These are phyloP conservation scores for Schizophyllum amplum DNA, from an alignment of 1,284 basidiomycete genomes.

Conservation along the genomic window DNA sequence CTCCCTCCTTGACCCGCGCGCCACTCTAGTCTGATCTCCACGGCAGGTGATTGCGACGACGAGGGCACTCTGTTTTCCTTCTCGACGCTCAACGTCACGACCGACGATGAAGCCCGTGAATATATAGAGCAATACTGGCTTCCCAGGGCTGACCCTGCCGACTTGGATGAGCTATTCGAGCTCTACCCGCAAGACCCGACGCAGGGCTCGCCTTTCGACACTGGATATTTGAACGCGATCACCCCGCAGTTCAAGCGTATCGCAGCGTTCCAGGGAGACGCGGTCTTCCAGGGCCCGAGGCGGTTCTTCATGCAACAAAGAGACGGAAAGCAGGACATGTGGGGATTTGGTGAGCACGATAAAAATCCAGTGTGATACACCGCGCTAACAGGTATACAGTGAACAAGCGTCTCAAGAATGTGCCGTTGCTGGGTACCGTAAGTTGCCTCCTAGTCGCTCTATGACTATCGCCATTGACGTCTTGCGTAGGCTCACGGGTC, in stretches of 20 bases:
- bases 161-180: not conserved
- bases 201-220: slow-evolving; percentile 12
- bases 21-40: not conserved
- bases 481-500: slow-evolving; percentile 8
- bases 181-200: slow-evolving; percentile 7
- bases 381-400: slow-evolving; percentile 15
- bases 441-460: not conserved
- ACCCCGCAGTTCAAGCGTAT: slow-evolving; percentile 14
- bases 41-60: slow-evolving; percentile 26
- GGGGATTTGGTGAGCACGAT: slow-evolving; percentile 10
- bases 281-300: slow-evolving; percentile 12
- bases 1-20: not conserved
- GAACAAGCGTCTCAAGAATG: slow-evolving; percentile 17
- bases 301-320: slow-evolving; percentile 11
- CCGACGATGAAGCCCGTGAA: slow-evolving; percentile 8
- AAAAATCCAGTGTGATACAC: not conserved
- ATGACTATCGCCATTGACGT: not conserved
- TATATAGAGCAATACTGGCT: slow-evolving; percentile 8
- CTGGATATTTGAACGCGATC: slow-evolving; percentile 8
- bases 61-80: slow-evolving; percentile 32
- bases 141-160: slow-evolving; percentile 3
- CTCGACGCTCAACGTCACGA: slow-evolving; percentile 14
- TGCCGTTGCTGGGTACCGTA: slow-evolving; percentile 15
- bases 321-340: slow-evolving; percentile 13
- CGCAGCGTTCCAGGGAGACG: slow-evolving; percentile 12